Base-by-base conservation (phyloP, 805 yeast species). In the Yarrowia sp. region DNA sequence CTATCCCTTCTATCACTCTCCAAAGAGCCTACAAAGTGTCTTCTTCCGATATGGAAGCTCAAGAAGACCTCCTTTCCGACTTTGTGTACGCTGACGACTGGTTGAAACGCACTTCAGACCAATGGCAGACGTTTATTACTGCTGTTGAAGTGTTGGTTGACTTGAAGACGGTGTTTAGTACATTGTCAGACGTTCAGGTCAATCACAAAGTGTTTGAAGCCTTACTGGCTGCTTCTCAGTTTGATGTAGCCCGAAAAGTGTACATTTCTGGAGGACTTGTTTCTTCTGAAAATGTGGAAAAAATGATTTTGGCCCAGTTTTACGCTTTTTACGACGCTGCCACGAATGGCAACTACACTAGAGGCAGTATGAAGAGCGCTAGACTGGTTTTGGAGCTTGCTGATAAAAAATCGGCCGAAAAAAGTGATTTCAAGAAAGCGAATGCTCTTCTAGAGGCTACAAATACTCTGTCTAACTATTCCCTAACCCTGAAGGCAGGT, bases 241-340 rank as follows among this genome's bases (percentile, higher is more conserved):
- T 74, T 53, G 71, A 67, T 6, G 68, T 72, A 22, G 70, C 71
- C 13, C 53, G 65, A 22, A 42, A 64, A 43, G 14, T 65, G 55
- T 36, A 57, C 36, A 17, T 63, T 31, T 11, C 14, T 13, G 28
- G 38, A n/a, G 42, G 48, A 17, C 67, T 44, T 28, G 17, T 43
- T 14, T 9, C 9, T 4, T 17, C 67, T 11, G 38, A 53, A 8
- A 31, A 22, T 14, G 64, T 61, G 14, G 67, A 65, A 13, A 22
- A 45, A 11, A n/a, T 65, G 2, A 62, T 69, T 2, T 47, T 72
- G 48, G 61, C 60, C 3, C 66, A 72, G 15, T 80, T 80, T 64
- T 78, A 83, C 78, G 73, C 74, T 38, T 78, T 77, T 64, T 80
- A 76, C 68, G 80, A 80, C 57, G 71, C 70, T 38, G 82, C 84